A percentile compares a stretch with the other conserved stretches of the same genome.
Conservation (phyloP, 192 early-diverging fungal species). For the Entomortierella lignicola region DNA sequence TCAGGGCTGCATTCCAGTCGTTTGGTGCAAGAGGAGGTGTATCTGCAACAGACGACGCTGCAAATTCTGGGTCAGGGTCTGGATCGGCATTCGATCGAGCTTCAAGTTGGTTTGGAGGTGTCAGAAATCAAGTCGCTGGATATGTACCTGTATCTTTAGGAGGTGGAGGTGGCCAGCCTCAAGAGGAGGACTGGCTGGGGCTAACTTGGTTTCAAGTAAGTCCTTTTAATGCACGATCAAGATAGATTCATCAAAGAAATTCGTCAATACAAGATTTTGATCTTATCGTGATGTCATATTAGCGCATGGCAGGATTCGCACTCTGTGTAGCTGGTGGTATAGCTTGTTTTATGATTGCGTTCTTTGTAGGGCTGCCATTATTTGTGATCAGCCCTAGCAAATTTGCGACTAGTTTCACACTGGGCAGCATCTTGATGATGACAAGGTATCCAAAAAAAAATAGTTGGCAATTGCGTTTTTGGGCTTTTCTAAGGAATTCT, state of each 20-base stretch:
- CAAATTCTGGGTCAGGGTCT: neutral
- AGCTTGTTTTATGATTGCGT: constrained; percentile 62
- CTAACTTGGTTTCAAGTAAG: constrained; percentile 33
- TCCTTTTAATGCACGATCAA: neutral
- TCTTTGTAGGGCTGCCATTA: constrained; percentile 72
- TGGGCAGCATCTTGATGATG: constrained; percentile 67
- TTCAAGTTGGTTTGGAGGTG: constrained; percentile 26
- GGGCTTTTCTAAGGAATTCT: no score
- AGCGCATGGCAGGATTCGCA: constrained; percentile 65
- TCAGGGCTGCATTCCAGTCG: constrained; percentile 54
- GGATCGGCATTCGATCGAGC: constrained; percentile 17
- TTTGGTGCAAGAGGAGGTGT: constrained; percentile 49
- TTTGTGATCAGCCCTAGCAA: constrained; percentile 76
- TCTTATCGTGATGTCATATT: neutral
- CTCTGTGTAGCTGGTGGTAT: constrained; percentile 60
- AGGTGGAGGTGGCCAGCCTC: constrained; percentile 20
- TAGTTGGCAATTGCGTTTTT: no score
- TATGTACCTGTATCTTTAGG: constrained; percentile 39
- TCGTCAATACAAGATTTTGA: neutral
- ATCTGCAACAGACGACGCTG: constrained; percentile 10
- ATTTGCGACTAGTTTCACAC: constrained; percentile 83
- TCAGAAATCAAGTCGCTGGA: constrained; percentile 36
- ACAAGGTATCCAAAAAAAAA: no score
- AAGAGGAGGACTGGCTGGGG: constrained; percentile 37
- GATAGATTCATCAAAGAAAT: no score